Evolutionary conservation across 805 yeast genomes (phyloP), one percentile per base, ranked within the genome.

Genomic region (Candida gorgasii): DNA sequence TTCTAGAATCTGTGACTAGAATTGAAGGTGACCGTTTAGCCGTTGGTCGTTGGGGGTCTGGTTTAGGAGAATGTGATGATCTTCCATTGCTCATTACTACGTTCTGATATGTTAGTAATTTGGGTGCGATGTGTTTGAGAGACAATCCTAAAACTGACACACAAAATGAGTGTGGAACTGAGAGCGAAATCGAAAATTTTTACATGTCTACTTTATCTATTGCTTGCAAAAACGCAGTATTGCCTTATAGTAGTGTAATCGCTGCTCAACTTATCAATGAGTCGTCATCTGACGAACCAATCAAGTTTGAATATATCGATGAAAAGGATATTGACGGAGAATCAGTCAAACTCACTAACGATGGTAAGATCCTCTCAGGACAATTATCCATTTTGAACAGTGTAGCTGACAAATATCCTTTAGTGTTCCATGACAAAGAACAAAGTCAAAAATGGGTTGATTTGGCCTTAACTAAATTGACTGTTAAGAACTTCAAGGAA

Each of bases 1-100:
- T 75, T 46, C 98, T 72, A 2, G 87, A 80, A 65, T 90, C 98
- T 0, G 98, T 92, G 28, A 90, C 98, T 44, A 90, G 73, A 56
- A 90, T 90, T 1, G 96, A 87, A 8, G 98, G 97, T 22, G 97
- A 87, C 53, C 97, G 67, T 54, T 86, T 87, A 11, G 96, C 88
- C 5, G 86, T 82, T 3, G 86, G 83, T 23, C 45, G 19, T 20
- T 40, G 29, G 6, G 20, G 14, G 4, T 20, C 28, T 2, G 32
- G 18, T 23, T 35, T 37, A 30, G 40, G 31, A 22, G 44, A 41
- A 12, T 18, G 16, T 4, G 44, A 35, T 31, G 39, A 13, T 16
- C 23, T 33, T 15, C 29, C 26, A 27, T 33, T 9, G 16, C 39
- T 40, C 43, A 40, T 40, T 13, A 5, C n/a, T n/a, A n/a, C n/a